A percentile compares a stretch with the other conserved stretches of the same genome.
These are phyloP conservation scores for Coniferiporia weirii DNA, from an alignment of 1,284 basidiomycete genomes.

Conservation along the genomic window DNA sequence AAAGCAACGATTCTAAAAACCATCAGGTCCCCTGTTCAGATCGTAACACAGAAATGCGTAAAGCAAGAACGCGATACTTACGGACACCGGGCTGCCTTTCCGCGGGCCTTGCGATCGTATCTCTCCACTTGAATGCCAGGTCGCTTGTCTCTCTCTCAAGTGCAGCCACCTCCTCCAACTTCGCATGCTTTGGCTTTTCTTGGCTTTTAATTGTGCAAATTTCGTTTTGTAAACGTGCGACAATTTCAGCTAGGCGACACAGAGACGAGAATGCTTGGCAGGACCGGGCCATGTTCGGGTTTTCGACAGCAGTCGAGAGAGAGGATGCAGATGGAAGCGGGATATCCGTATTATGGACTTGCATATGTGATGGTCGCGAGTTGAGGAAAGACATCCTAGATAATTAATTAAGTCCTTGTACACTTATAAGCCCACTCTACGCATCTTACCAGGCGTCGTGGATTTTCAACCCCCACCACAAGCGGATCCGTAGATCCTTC, in stretches of 20 bases:
- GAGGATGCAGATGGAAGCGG: slow-evolving; percentile 11
- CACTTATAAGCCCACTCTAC: background rate
- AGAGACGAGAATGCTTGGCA: slow-evolving; percentile 13
- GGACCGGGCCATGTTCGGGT: slow-evolving; percentile 17
- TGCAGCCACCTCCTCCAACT: slow-evolving; percentile 23
- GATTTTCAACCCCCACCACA: slow-evolving; percentile 25
- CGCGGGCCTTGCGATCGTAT: slow-evolving; percentile 9
- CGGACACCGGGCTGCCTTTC: slow-evolving; percentile 18
- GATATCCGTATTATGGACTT: slow-evolving; percentile 20
- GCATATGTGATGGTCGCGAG: slow-evolving; percentile 26
- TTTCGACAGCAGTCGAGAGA: slow-evolving; percentile 15
- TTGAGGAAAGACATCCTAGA: slow-evolving; percentile 25
- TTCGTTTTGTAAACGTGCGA: slow-evolving; percentile 23
- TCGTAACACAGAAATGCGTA: background rate
- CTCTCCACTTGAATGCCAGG: slow-evolving; percentile 13
- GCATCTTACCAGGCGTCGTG: slow-evolving; percentile 22
- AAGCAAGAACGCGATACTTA: background rate
- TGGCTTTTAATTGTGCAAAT: slow-evolving; percentile 23
- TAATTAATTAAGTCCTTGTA: background rate
- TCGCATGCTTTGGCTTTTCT: slow-evolving; percentile 21
- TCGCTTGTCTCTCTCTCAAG: slow-evolving; percentile 19
- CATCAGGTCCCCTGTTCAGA: background rate
- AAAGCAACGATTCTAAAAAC: slow-evolving; percentile 21
- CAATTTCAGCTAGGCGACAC: slow-evolving; percentile 23
- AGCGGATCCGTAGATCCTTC: slow-evolving; percentile 21